Base-by-base conservation (phyloP, 495 filamentous ascomycete genomes). In the Trichoderma asperelloides region DNA sequence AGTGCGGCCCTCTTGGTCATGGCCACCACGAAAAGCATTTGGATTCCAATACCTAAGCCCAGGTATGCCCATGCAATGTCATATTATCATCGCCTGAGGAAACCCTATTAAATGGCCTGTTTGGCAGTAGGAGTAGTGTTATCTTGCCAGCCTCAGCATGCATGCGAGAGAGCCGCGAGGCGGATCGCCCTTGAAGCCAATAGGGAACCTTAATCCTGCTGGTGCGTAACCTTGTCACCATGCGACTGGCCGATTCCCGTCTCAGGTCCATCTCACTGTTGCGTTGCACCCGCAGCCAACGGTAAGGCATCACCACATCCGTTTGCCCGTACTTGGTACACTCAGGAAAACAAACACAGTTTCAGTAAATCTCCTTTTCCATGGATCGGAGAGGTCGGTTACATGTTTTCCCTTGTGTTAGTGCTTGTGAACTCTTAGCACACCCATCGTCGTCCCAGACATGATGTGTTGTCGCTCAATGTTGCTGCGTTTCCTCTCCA, bases 271-370 rank as follows among this genome's bases (percentile, higher is more conserved):
- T n/a, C 23, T 18, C 6, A 30, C 6, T 1, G 25, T 60, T 60
- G 55, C 55, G 25, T 60, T 60, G 55, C 55, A 30, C 0, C 33
- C 33, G 33, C 55, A 30, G 9, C 2, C 55, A 12, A 8, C 21
- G 27, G 55, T 30, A 60, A 60, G 55, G 55, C 25, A 60, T 30
- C 55, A 60, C 55, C 55, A 60, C 55, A 60, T 27, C n/a, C 8
- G 25, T 30, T 60, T 60, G 55, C 55, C 55, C 4, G 55, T 60
- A 25, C 1, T 37, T 37, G 5, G 33, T 37, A 37, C 33, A 7
- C 21, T 12, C 25, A 9, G 25, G 25, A 8, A 25, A 51, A 6
- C 8, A n/a, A 2, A 51, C 16, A 51, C 18, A 6, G 47, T 51
- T 51, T n/a, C 9, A 51, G n/a, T 51, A 51, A 51, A 9, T 23